A percentile compares a stretch with the other conserved stretches of the same genome.
These are phyloP conservation scores for Aspergillus sp. DNA, from an alignment of 2,329 filamentous ascomycete species.

Conservation along the genomic window DNA sequence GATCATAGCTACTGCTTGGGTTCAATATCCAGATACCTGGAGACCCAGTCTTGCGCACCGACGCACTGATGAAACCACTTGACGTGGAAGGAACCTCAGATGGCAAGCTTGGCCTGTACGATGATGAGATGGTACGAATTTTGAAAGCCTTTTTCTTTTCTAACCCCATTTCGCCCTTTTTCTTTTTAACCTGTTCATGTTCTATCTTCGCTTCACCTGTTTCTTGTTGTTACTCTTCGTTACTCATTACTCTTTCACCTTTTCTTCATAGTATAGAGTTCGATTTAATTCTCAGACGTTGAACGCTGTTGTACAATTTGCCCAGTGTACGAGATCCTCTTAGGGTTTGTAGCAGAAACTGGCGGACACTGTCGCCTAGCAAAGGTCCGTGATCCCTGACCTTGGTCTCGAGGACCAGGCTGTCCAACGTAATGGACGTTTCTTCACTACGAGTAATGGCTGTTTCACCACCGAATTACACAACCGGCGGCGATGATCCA, in stretches of 20 bases:
- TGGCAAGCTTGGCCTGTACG: constrained; percentile 17
- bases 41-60: constrained; percentile 5
- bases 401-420: background rate
- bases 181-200: background rate
- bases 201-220: background rate
- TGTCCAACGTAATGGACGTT: constrained; percentile 3
- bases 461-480: constrained; percentile 5
- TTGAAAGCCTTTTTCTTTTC: constrained; percentile 5
- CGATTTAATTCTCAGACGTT: constrained; percentile 4
- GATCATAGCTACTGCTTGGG: background rate
- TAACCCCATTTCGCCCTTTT: background rate
- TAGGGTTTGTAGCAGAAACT: background rate
- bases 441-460: background rate
- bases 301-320: background rate
- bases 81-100: constrained; percentile 9
- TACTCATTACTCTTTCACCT: background rate
- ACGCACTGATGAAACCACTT: constrained; percentile 4
- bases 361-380: background rate
- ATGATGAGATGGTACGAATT: constrained; percentile 23
- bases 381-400: constrained; percentile 3
- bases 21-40: background rate
- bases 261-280: constrained; percentile 10
- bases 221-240: background rate
- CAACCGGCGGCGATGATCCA: constrained; percentile 2
- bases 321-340: background rate